Evolutionary conservation across 1,139 yeast genomes (phyloP).

Genomic region (Suhomyces bokatorum): DNA sequence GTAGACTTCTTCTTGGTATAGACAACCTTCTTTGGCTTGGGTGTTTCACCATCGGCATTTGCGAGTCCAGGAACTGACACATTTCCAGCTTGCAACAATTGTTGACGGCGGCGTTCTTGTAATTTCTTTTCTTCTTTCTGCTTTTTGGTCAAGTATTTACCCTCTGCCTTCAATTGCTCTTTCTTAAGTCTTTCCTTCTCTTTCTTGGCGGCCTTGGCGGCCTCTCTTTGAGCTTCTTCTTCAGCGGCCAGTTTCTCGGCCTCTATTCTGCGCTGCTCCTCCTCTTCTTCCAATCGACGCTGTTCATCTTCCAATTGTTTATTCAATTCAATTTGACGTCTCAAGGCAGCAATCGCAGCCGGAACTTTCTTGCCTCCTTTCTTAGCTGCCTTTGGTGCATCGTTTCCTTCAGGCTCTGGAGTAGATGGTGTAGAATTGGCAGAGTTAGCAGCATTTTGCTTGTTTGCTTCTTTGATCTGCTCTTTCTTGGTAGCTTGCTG

Average conservation of each 20-base stretch:
- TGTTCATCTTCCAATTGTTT: constrained; percentile 80
- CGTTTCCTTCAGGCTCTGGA: constrained; percentile 27
- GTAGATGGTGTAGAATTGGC: constrained; percentile 31
- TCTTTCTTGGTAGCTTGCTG: constrained; percentile 61
- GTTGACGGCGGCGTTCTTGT: constrained; percentile 87
- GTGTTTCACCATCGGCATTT: constrained; percentile 30
- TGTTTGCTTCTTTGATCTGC: constrained; percentile 65
- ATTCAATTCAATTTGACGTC: constrained; percentile 81
- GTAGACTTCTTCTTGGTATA: constrained; percentile 72
- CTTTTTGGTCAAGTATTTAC: constrained; percentile 84
- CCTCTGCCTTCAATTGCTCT: constrained; percentile 88
- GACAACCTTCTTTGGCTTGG: constrained; percentile 70
- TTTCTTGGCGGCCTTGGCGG: constrained; percentile 69
- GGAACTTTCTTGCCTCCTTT: constrained; percentile 69
- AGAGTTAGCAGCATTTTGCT: constrained; percentile 54
- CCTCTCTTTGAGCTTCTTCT: constrained; percentile 68
- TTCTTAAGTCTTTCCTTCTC: constrained; percentile 81
- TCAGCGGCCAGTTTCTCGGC: constrained; percentile 62
- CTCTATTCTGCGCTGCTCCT: constrained; percentile 61
- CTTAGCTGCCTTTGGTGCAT: constrained; percentile 30
- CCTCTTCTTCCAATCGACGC: constrained; percentile 64
- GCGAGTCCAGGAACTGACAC: constrained; percentile 75
- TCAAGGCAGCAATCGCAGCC: constrained; percentile 79
- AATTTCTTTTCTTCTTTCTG: constrained; percentile 91
- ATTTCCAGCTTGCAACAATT: constrained; percentile 73